Conservation (phyloP, 2,329 filamentous ascomycete species). For the Fusarium sp. region DNA sequence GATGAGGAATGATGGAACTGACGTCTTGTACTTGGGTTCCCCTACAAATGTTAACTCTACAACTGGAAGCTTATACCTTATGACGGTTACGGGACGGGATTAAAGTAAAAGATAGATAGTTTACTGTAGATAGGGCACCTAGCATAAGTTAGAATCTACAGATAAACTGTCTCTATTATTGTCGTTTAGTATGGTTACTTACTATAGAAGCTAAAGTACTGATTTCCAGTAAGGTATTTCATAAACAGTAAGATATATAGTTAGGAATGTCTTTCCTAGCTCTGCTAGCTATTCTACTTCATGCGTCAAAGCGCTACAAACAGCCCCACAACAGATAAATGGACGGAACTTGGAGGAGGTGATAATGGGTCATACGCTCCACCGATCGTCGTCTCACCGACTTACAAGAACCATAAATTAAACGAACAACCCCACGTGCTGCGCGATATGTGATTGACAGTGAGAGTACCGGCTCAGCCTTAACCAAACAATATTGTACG, state of each 20-base stretch:
- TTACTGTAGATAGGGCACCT: too few relatives aligned
- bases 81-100: not conserved
- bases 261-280: too few relatives aligned
- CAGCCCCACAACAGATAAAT: not conserved
- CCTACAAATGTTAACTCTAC: conserved; percentile 27
- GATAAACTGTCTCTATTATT: too few relatives aligned
- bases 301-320: not conserved
- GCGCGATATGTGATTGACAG: not conserved
- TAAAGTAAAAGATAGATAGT: not conserved
- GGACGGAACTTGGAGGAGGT: not conserved
- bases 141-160: too few relatives aligned
- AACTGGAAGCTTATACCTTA: conserved; percentile 23
- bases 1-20: conserved; percentile 24
- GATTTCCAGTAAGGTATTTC: too few relatives aligned
- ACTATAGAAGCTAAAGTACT: too few relatives aligned
- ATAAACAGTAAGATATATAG: too few relatives aligned
- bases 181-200: too few relatives aligned
- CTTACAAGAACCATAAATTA: not conserved
- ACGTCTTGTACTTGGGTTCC: conserved; percentile 24
- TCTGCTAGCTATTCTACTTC: too few relatives aligned
- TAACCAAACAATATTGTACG: not conserved
- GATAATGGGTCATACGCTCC: not conserved
- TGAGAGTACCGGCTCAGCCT: too few relatives aligned
- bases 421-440: not conserved
- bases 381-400: not conserved